Conservation (phyloP, 208 protist species). For the Trypanosoma cruzi region DNA sequence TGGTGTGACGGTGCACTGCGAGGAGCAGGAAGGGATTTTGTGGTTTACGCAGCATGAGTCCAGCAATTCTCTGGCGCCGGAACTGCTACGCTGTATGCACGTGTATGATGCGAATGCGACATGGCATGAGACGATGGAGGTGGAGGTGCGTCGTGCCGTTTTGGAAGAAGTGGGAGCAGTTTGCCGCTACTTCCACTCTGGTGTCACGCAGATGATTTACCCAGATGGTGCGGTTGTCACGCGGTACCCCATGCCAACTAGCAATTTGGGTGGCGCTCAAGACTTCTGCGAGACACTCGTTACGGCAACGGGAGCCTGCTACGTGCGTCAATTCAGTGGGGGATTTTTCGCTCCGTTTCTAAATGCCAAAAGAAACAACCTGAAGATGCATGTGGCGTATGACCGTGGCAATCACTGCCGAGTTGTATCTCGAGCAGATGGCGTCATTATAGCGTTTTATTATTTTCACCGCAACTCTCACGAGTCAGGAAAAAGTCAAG, state of each 20-base stretch:
- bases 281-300: constrained; percentile 48
- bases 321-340: constrained; percentile 33
- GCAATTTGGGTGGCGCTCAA: background rate
- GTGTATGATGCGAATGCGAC: constrained; percentile 17
- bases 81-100: constrained; percentile 47
- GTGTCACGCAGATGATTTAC: constrained; percentile 59
- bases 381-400: constrained; percentile 33
- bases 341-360: constrained; percentile 2
- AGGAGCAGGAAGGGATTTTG: constrained; percentile 22
- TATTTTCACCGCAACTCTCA: constrained; percentile 9
- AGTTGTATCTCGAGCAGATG: constrained; percentile 62
- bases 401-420: constrained; percentile 57
- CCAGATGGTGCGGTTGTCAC: constrained; percentile 66
- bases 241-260: constrained; percentile 32
- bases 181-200: constrained; percentile 67
- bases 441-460: constrained; percentile 46
- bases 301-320: constrained; percentile 44
- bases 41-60: constrained; percentile 28
- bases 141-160: constrained; percentile 58
- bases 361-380: background rate
- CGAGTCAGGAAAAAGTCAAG: background rate
- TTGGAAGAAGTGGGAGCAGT: constrained; percentile 54
- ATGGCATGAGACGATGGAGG: constrained; percentile 46
- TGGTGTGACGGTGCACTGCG: constrained; percentile 25
- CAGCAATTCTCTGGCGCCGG: constrained; percentile 11